Percentiles rank a stretch among this genome's conserved stretches.
Conservation (phyloP, 331 rosid species). For the Prunus yedoensis region DNA sequence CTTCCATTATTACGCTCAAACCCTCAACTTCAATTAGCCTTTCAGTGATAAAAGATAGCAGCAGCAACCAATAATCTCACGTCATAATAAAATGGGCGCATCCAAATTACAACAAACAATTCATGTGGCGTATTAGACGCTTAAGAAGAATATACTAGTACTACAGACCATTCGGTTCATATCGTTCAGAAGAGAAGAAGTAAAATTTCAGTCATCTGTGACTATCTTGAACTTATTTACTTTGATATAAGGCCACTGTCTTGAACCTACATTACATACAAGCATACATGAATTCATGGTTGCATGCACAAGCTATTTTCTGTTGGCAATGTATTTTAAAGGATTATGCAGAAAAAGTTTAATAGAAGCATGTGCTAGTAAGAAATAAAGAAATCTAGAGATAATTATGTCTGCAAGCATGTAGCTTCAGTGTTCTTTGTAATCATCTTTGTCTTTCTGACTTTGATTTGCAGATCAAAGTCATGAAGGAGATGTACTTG, state of each 20-base stretch:
- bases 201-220: not conserved
- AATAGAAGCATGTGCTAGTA: too few species aligned
- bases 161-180: not conserved
- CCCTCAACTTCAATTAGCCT: not conserved
- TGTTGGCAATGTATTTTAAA: too few species aligned
- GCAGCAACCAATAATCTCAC: not conserved
- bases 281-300: too few species aligned
- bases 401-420: too few species aligned
- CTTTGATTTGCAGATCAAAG: too few species aligned
- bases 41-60: not conserved
- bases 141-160: not conserved
- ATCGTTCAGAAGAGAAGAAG: not conserved
- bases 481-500: too few species aligned
- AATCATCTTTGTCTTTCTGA: too few species aligned
- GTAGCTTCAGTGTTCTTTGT: too few species aligned
- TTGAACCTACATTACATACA: too few species aligned
- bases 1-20: not conserved
- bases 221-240: not conserved
- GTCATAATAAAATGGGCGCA: not conserved
- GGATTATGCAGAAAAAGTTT: too few species aligned
- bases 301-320: too few species aligned
- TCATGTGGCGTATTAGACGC: not conserved
- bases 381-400: too few species aligned
- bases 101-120: not conserved
- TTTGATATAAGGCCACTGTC: not conserved